These are phyloP conservation scores for Globisporangium rhizosaccharum DNA, from an alignment of 352 stramenopile genomes.

Conservation along the genomic window DNA sequence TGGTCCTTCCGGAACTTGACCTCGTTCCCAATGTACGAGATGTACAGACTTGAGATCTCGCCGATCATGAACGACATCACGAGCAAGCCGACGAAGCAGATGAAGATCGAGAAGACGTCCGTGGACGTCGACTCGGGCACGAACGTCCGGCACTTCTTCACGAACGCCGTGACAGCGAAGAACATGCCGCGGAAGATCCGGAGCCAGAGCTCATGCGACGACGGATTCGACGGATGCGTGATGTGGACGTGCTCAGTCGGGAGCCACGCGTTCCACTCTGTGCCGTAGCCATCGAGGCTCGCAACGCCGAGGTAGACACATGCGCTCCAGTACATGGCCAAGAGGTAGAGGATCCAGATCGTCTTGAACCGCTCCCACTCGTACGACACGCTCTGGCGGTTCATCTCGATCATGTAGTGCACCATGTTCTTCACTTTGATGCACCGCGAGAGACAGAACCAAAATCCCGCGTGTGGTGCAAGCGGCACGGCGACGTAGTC, in stretches of 20 bases:
- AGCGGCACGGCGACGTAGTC: constrained; percentile 27
- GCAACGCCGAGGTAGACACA: constrained; percentile 47
- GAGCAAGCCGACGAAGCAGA: constrained; percentile 47
- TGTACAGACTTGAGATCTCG: constrained; percentile 61
- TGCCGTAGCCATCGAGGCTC: constrained; percentile 31
- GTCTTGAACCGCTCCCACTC: constrained; percentile 49
- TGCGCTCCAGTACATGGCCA: constrained; percentile 54
- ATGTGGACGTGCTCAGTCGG: constrained; percentile 34
- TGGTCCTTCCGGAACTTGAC: constrained; percentile 63
- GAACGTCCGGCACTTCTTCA: constrained; percentile 51
- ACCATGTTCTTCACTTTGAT: constrained; percentile 50
- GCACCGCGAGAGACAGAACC: constrained; percentile 39
- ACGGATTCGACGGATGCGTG: constrained; percentile 19
- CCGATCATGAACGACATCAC: constrained; percentile 70
- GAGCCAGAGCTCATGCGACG: constrained; percentile 25
- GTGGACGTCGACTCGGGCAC: constrained; percentile 23
- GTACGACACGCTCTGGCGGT: constrained; percentile 46
- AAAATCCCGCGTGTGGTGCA: constrained; percentile 14
- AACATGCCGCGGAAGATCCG: constrained; percentile 47
- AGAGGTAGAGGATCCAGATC: constrained; percentile 48
- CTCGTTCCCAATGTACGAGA: constrained; percentile 60
- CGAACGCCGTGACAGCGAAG: constrained; percentile 50
- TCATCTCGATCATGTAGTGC: constrained; percentile 53
- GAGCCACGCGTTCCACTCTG: constrained; percentile 47
- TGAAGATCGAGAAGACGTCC: constrained; percentile 42